A percentile compares a stretch with the other conserved stretches of the same genome.
These are phyloP conservation scores for Platismatia glauca DNA, from an alignment of 495 filamentous ascomycete species.

Conservation along the genomic window DNA sequence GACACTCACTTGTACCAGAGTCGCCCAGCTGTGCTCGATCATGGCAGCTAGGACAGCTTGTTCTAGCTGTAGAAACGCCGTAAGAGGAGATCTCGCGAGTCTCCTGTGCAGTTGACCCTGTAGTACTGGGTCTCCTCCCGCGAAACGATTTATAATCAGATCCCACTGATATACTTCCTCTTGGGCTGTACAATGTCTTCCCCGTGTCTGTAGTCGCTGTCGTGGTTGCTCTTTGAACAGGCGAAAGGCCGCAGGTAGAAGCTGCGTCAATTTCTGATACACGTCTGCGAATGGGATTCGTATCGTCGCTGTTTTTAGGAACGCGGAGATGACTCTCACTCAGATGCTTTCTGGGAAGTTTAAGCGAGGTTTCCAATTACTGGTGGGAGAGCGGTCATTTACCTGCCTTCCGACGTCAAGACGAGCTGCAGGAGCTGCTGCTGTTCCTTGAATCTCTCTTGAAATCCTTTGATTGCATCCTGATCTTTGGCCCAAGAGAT, in stretches of 20 bases:
- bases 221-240: background rate
- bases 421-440: slow-evolving; percentile 12
- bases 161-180: background rate
- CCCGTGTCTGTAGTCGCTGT: background rate
- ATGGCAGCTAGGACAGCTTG: background rate
- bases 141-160: background rate
- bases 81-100: background rate
- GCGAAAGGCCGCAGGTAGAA: background rate
- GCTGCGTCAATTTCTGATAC: background rate
- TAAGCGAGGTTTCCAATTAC: background rate
- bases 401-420: slow-evolving; percentile 18
- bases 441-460: slow-evolving; percentile 6
- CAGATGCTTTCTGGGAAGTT: background rate
- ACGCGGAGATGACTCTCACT: background rate
- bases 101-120: background rate
- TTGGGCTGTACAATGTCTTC: background rate
- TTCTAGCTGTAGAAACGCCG: background rate
- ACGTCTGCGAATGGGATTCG: background rate
- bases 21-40: background rate
- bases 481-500: slow-evolving; percentile 15
- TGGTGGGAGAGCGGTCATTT: background rate
- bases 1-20: background rate
- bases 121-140: background rate
- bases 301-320: background rate
- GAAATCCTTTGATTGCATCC: slow-evolving; percentile 10